Percentiles rank a stretch among this genome's conserved stretches.
phyloP scores from a whole-genome alignment of 805 yeast species.

The Lipomyces lipofer region DNA sequence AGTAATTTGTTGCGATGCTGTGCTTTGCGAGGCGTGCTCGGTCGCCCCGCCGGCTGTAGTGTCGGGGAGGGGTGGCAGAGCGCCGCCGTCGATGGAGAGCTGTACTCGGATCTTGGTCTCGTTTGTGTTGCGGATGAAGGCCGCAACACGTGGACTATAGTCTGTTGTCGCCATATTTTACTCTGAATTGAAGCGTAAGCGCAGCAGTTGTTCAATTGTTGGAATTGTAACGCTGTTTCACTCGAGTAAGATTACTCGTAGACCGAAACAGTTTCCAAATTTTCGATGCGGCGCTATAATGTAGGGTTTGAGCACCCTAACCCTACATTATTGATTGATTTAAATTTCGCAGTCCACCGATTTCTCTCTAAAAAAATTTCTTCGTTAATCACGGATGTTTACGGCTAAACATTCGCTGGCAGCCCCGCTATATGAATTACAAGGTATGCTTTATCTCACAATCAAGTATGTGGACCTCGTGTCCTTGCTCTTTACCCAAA shows the following conservation, averaged over 20 bases:
- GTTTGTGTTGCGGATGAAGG: slow-evolving; percentile 73
- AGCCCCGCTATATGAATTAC: neutral
- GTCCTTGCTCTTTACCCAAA: neutral
- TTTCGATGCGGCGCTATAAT: neutral
- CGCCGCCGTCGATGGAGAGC: slow-evolving; percentile 81
- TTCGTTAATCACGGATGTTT: neutral
- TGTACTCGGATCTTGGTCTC: slow-evolving; percentile 92
- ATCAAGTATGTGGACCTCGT: no score
- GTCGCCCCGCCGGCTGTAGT: slow-evolving; percentile 39
- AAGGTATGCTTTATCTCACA: neutral
- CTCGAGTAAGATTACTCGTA: neutral
- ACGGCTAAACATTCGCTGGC: no score
- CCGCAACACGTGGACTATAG: slow-evolving; percentile 40
- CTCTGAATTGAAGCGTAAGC: neutral
- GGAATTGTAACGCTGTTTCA: neutral
- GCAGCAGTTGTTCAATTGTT: neutral
- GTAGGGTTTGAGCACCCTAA: no score
- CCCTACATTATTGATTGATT: no score
- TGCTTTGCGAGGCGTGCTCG: slow-evolving; percentile 65
- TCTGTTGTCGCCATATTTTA: neutral
- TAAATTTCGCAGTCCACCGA: neutral
- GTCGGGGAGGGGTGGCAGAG: slow-evolving; percentile 45
- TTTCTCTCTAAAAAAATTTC: neutral
- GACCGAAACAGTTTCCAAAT: neutral
- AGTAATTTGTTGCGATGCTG: slow-evolving; percentile 69